These are phyloP conservation scores for Edaphochlamys debaryana DNA, from an alignment of 139 green algal genomes.

Conservation along the genomic window DNA sequence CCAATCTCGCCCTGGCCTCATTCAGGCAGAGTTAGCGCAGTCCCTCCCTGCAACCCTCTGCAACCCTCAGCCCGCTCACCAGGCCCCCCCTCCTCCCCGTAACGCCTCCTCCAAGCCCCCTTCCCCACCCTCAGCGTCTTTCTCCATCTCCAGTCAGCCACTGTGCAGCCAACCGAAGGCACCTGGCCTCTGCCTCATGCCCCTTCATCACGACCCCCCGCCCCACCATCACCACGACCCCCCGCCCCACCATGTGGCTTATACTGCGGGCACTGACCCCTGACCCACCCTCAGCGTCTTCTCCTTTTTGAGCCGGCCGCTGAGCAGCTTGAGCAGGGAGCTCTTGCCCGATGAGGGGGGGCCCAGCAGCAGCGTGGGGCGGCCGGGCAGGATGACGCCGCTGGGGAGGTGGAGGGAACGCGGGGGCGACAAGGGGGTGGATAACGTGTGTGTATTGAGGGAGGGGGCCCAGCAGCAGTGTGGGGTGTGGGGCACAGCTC, in stretches of 20 bases:
- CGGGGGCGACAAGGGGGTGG: background rate
- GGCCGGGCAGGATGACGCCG: conserved; percentile 42
- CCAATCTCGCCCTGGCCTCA: too few species aligned
- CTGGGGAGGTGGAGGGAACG: background rate
- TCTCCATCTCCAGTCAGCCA: too few species aligned
- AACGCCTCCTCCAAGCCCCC: background rate
- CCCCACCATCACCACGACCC: too few species aligned
- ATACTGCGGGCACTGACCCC: background rate
- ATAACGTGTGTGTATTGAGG: background rate
- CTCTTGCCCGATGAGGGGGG: conserved; percentile 75
- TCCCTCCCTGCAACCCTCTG: too few species aligned
- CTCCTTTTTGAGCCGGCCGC: background rate
- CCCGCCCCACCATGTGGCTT: background rate
- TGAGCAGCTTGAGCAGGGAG: conserved; percentile 37
- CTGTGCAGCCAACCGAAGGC: too few species aligned
- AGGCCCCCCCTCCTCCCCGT: background rate
- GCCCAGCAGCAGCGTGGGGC: conserved; percentile 75
- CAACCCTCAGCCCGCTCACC: too few species aligned
- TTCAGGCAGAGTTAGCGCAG: too few species aligned
- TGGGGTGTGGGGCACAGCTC: background rate
- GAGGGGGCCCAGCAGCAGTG: background rate
- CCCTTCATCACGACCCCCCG: too few species aligned
- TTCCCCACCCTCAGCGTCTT: too few species aligned
- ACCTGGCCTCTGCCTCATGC: too few species aligned
- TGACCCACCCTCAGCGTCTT: background rate